Evolutionary conservation across 2,329 filamentous ascomycete genomes (phyloP).

Genomic region (Aspergillus udagawae): DNA sequence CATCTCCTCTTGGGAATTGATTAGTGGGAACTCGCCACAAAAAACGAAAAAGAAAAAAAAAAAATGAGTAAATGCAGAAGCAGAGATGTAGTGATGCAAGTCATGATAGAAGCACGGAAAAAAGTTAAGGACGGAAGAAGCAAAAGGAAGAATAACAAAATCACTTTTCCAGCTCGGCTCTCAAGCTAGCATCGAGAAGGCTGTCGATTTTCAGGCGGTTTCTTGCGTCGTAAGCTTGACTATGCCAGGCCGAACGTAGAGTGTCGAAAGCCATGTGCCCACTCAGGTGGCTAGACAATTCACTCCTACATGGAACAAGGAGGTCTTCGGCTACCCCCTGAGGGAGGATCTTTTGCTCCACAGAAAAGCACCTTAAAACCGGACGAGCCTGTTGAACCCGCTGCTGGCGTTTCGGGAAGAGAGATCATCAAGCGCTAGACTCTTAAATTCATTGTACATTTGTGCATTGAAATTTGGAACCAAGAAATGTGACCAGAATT

Average conservation of each 20-base stretch:
- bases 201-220: slow-evolving; percentile 54
- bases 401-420: slow-evolving; percentile 47
- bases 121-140: slow-evolving; percentile 12
- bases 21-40: slow-evolving; percentile 20
- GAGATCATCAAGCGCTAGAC: slow-evolving; percentile 62
- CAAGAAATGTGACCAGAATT: slow-evolving; percentile 72
- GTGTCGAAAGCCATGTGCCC: slow-evolving; percentile 48
- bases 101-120: slow-evolving; percentile 15
- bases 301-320: slow-evolving; percentile 48
- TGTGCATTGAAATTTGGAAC: slow-evolving; percentile 67
- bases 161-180: slow-evolving; percentile 49
- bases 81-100: slow-evolving; percentile 19
- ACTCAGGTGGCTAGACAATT: slow-evolving; percentile 37
- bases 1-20: slow-evolving; percentile 20
- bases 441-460: slow-evolving; percentile 73
- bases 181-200: slow-evolving; percentile 49
- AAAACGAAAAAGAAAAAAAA: no score
- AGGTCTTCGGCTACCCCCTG: slow-evolving; percentile 54
- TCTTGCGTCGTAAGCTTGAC: slow-evolving; percentile 51
- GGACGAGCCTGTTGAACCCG: slow-evolving; percentile 61
- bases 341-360: slow-evolving; percentile 50
- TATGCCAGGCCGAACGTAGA: slow-evolving; percentile 51
- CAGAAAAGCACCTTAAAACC: slow-evolving; percentile 60
- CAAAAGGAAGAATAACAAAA: slow-evolving; percentile 18
- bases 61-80: slow-evolving; percentile 19